Base-by-base conservation (phyloP, 768 basidiomycete species). In the Pleurotus giganteus region DNA sequence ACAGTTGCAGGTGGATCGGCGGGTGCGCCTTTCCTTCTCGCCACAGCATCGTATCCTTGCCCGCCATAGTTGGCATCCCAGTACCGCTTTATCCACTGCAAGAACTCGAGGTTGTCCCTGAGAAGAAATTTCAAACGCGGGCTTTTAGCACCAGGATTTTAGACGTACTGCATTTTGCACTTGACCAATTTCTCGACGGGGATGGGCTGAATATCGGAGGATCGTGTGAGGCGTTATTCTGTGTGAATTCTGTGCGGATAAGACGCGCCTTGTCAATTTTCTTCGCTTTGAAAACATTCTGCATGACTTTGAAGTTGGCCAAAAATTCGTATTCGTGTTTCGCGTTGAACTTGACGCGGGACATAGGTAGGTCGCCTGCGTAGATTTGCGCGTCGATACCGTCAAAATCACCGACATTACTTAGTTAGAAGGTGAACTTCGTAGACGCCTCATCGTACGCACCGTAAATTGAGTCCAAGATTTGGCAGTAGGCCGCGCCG, bases 151-250 rank as follows among this genome's bases (percentile, higher is more conserved):
- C 9, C 26, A 41, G 47, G 55, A 28, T 24, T 55, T 45, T 47
- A 26, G 34, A 86, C 90, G 69, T 74, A 91, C 88, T 98, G 96
- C 95, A 98, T 98, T 77, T 98, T 98, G 77, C 97, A 99, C 73
- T 95, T 95, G 45, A 91, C 84, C 32, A 99, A 84, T 63, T 80
- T 88, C 63, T 98, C 96, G n/a, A 99, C 89, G 5, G 82, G 91
- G 69, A 99, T 94, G 24, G 95, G 95, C 93, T 97, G 61, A 8
- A 29, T 19, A 34, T 41, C 7, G 60, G 53, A 54, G 37, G 60
- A 28, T 24, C 50, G 39, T 49, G 46, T 57, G 36, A 29, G 53
- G 7, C 55, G 44, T 13, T 54, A 50, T 42, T 39, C 36, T 39
- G 37, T 47, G 32, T 36, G 13, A 29, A 24, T 41, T n/a, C 37